Evolutionary conservation across 768 basidiomycete species (phyloP).

Genomic region (Rossbeevera mucosa): DNA sequence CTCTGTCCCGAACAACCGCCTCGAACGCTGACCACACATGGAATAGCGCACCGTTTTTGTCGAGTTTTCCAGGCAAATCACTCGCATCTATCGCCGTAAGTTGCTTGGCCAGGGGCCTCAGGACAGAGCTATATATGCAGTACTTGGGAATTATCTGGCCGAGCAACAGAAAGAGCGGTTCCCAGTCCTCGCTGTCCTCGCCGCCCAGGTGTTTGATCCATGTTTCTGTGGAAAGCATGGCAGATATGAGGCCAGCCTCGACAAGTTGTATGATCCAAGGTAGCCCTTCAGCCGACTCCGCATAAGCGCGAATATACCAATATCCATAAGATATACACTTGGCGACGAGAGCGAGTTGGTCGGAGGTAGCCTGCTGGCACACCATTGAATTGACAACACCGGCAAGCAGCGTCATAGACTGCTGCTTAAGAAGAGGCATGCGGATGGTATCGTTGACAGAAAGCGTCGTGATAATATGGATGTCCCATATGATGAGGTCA

Average conservation of each 20-base stretch:
- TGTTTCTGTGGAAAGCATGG: conserved; percentile 25
- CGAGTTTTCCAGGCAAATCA: conserved; percentile 11
- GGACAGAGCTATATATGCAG: conserved; percentile 20
- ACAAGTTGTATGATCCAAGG: conserved; percentile 25
- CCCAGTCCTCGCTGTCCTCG: conserved; percentile 26
- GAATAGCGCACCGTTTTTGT: conserved; percentile 14
- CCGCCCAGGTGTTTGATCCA: conserved; percentile 21
- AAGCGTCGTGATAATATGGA: conserved; percentile 25
- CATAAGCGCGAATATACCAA: conserved; percentile 28
- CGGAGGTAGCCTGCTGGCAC: background rate
- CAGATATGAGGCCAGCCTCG: conserved; percentile 22
- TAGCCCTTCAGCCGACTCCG: conserved; percentile 23
- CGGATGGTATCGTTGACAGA: conserved; percentile 25
- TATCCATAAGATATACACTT: conserved; percentile 27
- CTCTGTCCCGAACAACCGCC: conserved; percentile 14
- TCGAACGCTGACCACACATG: conserved; percentile 22
- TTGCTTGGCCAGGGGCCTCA: conserved; percentile 16
- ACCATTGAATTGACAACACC: conserved; percentile 16
- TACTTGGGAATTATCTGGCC: conserved; percentile 25
- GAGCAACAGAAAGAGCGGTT: conserved; percentile 24
- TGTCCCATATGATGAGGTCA: conserved; percentile 29
- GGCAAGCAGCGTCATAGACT: conserved; percentile 17
- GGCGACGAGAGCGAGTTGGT: conserved; percentile 13
- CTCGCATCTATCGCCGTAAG: conserved; percentile 11
- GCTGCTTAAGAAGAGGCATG: conserved; percentile 19